Percentiles rank a stretch among this genome's conserved stretches.
Conservation (phyloP, 1,284 basidiomycete genomes). For the Cystobasidiaceae sp. region DNA sequence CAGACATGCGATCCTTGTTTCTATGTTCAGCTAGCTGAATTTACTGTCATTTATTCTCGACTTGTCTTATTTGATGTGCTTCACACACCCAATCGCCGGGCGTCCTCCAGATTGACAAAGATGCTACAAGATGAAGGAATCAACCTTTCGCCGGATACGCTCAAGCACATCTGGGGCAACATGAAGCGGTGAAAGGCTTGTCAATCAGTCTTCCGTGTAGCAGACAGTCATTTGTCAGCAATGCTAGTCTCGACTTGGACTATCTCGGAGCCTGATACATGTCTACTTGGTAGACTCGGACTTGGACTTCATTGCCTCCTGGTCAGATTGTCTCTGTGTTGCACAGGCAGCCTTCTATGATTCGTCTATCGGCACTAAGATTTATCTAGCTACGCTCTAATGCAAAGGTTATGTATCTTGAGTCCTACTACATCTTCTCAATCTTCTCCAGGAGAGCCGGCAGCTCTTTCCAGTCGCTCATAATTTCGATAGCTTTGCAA, state of each 20-base stretch:
- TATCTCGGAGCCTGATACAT: no score
- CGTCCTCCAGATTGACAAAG: constrained; percentile 2
- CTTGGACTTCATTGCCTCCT: no score
- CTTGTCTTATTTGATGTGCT: background rate
- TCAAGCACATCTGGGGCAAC: constrained; percentile 14
- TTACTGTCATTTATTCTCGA: background rate
- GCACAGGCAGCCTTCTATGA: background rate
- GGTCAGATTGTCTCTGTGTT: no score
- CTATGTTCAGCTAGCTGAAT: background rate
- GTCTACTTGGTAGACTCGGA: no score
- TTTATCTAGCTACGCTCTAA: background rate
- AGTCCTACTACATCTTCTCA: constrained; percentile 2
- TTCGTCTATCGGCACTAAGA: background rate
- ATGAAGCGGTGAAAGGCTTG: background rate
- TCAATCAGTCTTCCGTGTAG: background rate
- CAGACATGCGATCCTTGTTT: no score
- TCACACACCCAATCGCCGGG: background rate
- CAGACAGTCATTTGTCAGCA: background rate
- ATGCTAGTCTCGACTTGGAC: no score
- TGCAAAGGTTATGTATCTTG: background rate
- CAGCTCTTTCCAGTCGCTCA: constrained; percentile 30
- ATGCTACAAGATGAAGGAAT: constrained; percentile 20
- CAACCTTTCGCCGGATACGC: constrained; percentile 17
- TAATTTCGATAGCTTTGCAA: constrained; percentile 17
- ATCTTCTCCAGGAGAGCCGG: constrained; percentile 11